A percentile compares a stretch with the other conserved stretches of the same genome.
These are phyloP conservation scores for Neobulgaria alba DNA, from an alignment of 2,329 filamentous ascomycete species.

Conservation along the genomic window DNA sequence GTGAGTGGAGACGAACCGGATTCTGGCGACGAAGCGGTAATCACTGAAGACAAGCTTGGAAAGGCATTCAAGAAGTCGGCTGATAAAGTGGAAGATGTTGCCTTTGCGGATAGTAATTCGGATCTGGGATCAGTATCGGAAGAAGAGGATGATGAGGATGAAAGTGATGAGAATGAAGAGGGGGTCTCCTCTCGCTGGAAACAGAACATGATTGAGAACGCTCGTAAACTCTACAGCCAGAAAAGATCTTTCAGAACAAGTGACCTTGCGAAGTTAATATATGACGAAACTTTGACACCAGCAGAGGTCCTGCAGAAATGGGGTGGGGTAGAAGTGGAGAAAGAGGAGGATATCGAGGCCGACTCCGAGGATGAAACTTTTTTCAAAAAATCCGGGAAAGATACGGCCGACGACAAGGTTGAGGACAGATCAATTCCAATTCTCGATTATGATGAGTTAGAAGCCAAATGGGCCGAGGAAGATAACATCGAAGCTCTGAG, in stretches of 20 bases:
- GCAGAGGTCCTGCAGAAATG: constrained; percentile 70
- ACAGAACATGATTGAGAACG: constrained; percentile 69
- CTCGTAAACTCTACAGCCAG: constrained; percentile 60
- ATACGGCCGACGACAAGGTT: constrained; percentile 57
- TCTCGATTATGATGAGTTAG: constrained; percentile 73
- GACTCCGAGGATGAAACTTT: constrained; percentile 47
- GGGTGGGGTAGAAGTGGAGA: constrained; percentile 56
- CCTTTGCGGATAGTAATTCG: constrained; percentile 94
- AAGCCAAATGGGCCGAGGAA: constrained; percentile 75
- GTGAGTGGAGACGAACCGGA: constrained; percentile 26
- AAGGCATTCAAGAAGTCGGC: constrained; percentile 50
- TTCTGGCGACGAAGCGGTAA: constrained; percentile 47
- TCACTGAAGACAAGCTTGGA: constrained; percentile 50
- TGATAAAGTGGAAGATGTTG: constrained; percentile 60
- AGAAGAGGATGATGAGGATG: constrained; percentile 57
- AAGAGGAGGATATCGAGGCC: constrained; percentile 51
- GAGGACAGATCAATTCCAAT: constrained; percentile 74
- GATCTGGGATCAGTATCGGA: constrained; percentile 82
- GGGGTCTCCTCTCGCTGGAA: constrained; percentile 64
- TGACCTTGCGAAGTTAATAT: constrained; percentile 82
- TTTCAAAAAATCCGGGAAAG: constrained; percentile 54
- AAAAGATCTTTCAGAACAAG: constrained; percentile 66
- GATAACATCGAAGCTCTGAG: constrained; percentile 70
- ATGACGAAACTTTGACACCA: constrained; percentile 71
- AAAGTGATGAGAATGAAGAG: constrained; percentile 29